Percentiles rank a stretch among this genome's conserved stretches.
phyloP scores from a whole-genome alignment of 495 filamentous ascomycete species.

The Podospora pseudopauciseta region DNA sequence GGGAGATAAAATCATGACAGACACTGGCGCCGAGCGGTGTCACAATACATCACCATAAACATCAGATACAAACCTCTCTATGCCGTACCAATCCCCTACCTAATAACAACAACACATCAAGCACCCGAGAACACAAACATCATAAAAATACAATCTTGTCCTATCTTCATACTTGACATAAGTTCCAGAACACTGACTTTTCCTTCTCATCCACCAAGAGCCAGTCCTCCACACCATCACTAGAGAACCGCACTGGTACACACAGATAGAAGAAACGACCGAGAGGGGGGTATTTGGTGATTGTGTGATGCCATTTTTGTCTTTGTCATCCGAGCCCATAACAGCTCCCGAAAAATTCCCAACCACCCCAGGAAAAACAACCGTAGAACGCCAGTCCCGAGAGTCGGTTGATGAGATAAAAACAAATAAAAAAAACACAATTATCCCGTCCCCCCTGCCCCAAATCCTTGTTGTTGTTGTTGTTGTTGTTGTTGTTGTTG shows the following conservation, averaged over 20 bases:
- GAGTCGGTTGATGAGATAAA: slow-evolving; percentile 2
- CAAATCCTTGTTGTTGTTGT: background rate
- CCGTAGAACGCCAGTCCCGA: background rate
- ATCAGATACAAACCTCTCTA: too few species aligned
- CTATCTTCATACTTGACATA: background rate
- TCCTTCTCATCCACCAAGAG: background rate
- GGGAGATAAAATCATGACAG: too few species aligned
- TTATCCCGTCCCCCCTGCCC: background rate
- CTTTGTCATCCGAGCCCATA: background rate
- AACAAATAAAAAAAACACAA: background rate
- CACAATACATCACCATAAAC: too few species aligned
- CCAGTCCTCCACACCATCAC: slow-evolving; percentile 23
- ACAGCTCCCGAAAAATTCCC: background rate
- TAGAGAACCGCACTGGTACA: slow-evolving; percentile 24
- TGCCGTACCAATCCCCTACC: too few species aligned
- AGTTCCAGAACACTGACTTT: slow-evolving; percentile 1
- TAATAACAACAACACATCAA: too few species aligned
- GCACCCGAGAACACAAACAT: too few species aligned
- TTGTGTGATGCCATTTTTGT: background rate
- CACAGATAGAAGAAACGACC: slow-evolving; percentile 10
- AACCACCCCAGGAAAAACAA: background rate
- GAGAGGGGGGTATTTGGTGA: background rate
- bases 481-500: too few species aligned
- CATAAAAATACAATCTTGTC: too few species aligned
- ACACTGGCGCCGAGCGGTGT: too few species aligned